Evolutionary conservation across 176 grass and related monocot species (phyloP).

Genomic region (Otatea glauca): DNA sequence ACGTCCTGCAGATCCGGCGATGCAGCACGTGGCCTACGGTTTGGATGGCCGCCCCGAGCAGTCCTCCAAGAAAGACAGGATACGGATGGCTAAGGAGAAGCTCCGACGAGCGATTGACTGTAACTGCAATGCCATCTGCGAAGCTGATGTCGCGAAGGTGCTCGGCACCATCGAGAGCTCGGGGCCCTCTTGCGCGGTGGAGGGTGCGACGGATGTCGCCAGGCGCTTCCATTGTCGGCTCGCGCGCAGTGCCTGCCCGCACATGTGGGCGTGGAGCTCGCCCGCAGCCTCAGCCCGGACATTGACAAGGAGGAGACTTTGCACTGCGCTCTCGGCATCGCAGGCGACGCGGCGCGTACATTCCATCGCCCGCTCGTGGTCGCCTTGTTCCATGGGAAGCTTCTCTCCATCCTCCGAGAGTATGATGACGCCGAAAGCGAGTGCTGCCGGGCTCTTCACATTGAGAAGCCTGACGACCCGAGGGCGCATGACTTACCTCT

Average conservation of each 20-base stretch:
- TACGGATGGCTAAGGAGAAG: too few species aligned
- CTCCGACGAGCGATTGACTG: too few species aligned
- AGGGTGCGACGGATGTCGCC: background rate
- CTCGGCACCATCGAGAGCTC: background rate
- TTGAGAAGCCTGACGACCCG: background rate
- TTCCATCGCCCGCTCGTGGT: background rate
- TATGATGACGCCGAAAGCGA: background rate
- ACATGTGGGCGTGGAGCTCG: background rate
- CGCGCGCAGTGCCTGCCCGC: conserved; percentile 19
- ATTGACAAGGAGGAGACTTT: too few species aligned
- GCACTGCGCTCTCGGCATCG: too few species aligned
- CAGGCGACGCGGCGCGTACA: too few species aligned
- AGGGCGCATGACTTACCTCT: conserved; percentile 20
- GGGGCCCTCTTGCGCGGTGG: background rate
- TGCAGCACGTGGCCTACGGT: too few species aligned
- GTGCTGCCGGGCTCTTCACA: background rate
- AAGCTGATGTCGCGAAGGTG: background rate
- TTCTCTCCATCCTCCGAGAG: conserved; percentile 19
- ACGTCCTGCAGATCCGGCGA: too few species aligned
- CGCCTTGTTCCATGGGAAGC: conserved; percentile 27
- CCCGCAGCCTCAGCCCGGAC: background rate
- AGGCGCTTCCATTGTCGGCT: background rate
- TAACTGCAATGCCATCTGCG: too few species aligned
- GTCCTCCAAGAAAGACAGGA: too few species aligned
- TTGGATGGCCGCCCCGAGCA: too few species aligned